Base-by-base conservation (phyloP, 1,139 yeast species). In the Kodamaea alishanica region DNA sequence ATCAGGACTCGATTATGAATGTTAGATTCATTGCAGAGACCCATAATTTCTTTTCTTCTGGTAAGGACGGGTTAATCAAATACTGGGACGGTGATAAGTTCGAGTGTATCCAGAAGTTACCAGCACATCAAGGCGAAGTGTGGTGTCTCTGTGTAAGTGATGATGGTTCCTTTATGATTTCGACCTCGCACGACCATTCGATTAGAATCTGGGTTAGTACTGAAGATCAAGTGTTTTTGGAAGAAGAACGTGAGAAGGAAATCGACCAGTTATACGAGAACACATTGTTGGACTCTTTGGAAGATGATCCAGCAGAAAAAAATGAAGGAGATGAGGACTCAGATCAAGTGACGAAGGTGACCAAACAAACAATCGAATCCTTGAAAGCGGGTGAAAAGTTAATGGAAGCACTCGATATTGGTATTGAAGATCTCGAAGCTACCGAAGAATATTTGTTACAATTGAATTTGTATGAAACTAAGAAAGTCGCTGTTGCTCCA, bases 81-180 rank as follows among this genome's bases (percentile, higher is more conserved):
- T 89, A 88, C 60, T 92, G 98, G 98, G 98, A 92, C 61, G 98
- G 97, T 48, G 95, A 87, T 55, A 92, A 92, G 64, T 92, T 92
- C 60, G 97, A 88, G 53, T 86, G 94, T 60, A 79, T 92, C 48
- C 97, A 92, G 61, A 85, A 84, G 55, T 68, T 90, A 33, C 77
- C 86, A 3, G 94, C 85, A 1, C 98, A 94, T 59, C 95, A 89
- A 46, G 77, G 88, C 43, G 97, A 92, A 63, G 95, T 92, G 22
- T 92, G 97, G 97, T 78, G 90, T 38, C 61, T 94, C 42, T 84
- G 92, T 20, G 77, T 89, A 20, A 81, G 95, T 44, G 65, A 67
- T 28, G 81, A 79, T 49, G 96, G 96, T 6, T 67, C 75, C 30
- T 80, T 81, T 50, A 77, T 89, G 52, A 82, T 87, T 4, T 77